Conservation (phyloP, 2,329 filamentous ascomycete genomes). For the Ascochyta rabiei region DNA sequence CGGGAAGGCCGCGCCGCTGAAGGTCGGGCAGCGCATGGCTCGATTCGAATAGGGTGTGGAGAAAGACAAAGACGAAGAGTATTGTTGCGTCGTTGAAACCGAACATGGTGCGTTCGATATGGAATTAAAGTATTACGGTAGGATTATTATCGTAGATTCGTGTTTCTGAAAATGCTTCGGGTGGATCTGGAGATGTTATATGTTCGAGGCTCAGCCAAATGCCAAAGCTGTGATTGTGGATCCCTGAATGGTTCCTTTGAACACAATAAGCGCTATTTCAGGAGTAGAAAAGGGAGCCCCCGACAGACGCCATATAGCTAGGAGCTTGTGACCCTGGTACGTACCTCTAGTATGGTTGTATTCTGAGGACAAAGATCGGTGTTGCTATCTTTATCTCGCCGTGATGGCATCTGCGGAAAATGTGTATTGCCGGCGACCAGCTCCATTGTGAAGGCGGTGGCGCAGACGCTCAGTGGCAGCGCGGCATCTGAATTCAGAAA, state of each 20-base stretch:
- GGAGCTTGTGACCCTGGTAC: background rate
- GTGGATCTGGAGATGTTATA: background rate
- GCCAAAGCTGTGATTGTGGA: conserved; percentile 7
- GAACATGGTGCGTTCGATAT: conserved; percentile 1
- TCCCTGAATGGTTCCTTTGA: conserved; percentile 6
- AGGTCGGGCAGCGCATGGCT: conserved; percentile 21
- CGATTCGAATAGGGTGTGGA: conserved; percentile 16
- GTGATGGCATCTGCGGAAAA: conserved; percentile 34
- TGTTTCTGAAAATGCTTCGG: background rate
- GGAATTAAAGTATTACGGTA: conserved; percentile 14
- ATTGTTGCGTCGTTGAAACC: conserved; percentile 8
- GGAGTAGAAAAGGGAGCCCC: conserved; percentile 8
- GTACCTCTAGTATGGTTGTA: conserved; percentile 11
- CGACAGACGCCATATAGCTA: background rate
- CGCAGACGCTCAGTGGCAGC: conserved; percentile 27
- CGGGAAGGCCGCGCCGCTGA: conserved; percentile 41
- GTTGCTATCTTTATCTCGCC: conserved; percentile 27
- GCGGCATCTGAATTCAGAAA: conserved; percentile 23
- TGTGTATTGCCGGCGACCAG: conserved; percentile 26
- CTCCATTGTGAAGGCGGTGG: conserved; percentile 38
- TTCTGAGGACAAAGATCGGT: conserved; percentile 21
- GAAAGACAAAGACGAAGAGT: conserved; percentile 12
- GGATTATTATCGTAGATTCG: conserved; percentile 8
- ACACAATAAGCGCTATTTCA: conserved; percentile 5
- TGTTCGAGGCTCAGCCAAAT: background rate